Base-by-base conservation (phyloP, 495 filamentous ascomycete genomes). In the Penicillium alfredii region DNA sequence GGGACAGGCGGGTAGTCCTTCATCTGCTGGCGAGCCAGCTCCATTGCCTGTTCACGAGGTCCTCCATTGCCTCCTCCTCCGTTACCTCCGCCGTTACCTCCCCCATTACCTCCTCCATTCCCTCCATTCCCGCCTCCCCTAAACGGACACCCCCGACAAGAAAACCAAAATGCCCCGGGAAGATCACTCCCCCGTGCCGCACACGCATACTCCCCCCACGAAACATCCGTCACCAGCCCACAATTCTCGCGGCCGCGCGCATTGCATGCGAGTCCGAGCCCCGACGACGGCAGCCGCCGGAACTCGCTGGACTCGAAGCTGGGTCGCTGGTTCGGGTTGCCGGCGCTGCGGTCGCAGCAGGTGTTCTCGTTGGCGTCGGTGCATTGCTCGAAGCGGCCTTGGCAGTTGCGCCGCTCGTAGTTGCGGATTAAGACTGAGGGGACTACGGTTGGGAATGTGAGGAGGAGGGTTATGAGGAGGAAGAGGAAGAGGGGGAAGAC, bases 381-480 rank as follows among this genome's bases (percentile, higher is more conserved):
- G 22, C 22, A 24, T 24, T 24, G 1, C 23, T 7, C 23, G 23
- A 25, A 25, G 23, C 23, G 23, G 5, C 23, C 3, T 8, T n/a
- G 8, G 23, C 23, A 25, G 23, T 25, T 8, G 3, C 23, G 23
- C 8, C 11, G 23, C 8, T 4, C 23, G 23, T 25, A 25, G 23
- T 25, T 25, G 23, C 23, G 23, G 23, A 7, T 8, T 4, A n/a
- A 25, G 5, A 25, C 23, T 25, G 23, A n/a, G n/a, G n/a, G n/a
- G n/a, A n/a, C n/a, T n/a, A n/a, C 23, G 22, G 8, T 24, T 24
- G 22, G 8, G 8, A n/a, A 8, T 24, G 22, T 8, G 22, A 24
- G 2, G n/a, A 24, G n/a, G n/a, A n/a, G n/a, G n/a, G n/a, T 61
- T 14, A 62, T 45, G 0, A 52, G 47, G 9, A 69, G 55, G 0